Conservation (phyloP, 2,329 filamentous ascomycete species). For the Penicillium crustosum region DNA sequence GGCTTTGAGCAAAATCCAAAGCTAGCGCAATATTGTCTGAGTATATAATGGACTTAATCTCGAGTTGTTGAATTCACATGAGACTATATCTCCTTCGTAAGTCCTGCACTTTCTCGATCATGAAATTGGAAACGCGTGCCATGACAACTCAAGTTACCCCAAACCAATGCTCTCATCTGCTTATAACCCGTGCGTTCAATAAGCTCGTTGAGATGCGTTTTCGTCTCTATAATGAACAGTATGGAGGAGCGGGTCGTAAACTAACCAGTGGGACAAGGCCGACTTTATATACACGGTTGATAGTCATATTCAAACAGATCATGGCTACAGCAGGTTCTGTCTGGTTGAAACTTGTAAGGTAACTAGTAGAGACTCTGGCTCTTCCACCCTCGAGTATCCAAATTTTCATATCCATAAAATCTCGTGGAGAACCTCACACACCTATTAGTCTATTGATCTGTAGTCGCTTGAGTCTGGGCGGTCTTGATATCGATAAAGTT, state of each 20-base stretch:
- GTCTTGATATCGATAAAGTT: background rate
- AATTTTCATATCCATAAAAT: background rate
- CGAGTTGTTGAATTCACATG: background rate
- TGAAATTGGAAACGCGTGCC: background rate
- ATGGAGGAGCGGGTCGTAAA: too few relatives aligned
- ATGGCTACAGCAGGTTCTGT: background rate
- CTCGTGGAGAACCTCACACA: background rate
- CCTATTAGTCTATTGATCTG: background rate
- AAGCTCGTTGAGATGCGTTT: background rate
- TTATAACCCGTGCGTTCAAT: background rate
- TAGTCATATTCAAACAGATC: background rate
- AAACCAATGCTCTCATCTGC: background rate
- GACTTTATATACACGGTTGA: background rate
- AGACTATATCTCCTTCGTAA: background rate
- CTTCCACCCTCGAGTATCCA: background rate
- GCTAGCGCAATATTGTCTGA: background rate
- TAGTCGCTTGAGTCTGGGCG: background rate
- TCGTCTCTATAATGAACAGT: background rate
- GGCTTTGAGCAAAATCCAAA: slow-evolving; percentile 19
- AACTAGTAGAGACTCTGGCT: background rate
- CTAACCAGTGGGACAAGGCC: background rate
- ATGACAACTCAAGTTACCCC: background rate
- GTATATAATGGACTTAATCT: background rate
- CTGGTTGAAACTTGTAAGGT: background rate
- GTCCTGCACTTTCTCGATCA: background rate